Base-by-base conservation (phyloP, 1,284 basidiomycete species). In the Cryptococcus floricola region DNA sequence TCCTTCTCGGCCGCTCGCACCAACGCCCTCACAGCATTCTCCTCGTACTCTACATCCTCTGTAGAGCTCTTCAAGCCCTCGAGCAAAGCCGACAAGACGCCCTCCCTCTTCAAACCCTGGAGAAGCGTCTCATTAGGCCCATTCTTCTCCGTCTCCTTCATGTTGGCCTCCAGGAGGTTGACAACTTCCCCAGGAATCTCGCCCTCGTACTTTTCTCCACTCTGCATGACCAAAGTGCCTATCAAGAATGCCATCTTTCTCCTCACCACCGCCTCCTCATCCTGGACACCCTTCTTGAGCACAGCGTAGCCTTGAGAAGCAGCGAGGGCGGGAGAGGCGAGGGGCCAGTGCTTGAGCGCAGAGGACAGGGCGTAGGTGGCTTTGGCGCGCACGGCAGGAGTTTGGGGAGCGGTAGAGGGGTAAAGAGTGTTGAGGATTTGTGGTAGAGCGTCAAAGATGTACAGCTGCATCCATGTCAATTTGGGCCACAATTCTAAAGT, bases 311-410 rank as follows among this genome's bases (percentile, higher is more conserved):
- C 71, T 34, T 51, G 54, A 31, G 45, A 44, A 52, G 42, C 53
- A 46, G 55, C 59, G 18, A 69, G 47, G 45, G 56, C 50, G n/a
- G 61, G 55, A n/a, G 63, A 47, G 12, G 74, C 68, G 5, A 56
- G 48, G 6, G 63, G 62, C 59, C 61, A 61, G 75, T 95, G 91
- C 73, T 91, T 93, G 48, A 98, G 75, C 0, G 92, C 74, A 0
- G 89, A 87, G 0, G 91, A 94, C 13, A 98, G 77, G 1, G 88
- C 82, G 73, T 98, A 98, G 44, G 94, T 83, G 0, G 88, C 91
- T 76, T 95, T 95, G 37, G 88, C 84, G 14, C 88, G 82, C 7
- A 85, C 82, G 52, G 82, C 73, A 28, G 79, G 74, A 4, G 68
- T 58, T 46, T 58, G 61, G 28, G 63, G 58, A 27, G 53, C 47